Base-by-base conservation (phyloP, 2,329 filamentous ascomycete species). In the Chrysosporium queenslandicum region DNA sequence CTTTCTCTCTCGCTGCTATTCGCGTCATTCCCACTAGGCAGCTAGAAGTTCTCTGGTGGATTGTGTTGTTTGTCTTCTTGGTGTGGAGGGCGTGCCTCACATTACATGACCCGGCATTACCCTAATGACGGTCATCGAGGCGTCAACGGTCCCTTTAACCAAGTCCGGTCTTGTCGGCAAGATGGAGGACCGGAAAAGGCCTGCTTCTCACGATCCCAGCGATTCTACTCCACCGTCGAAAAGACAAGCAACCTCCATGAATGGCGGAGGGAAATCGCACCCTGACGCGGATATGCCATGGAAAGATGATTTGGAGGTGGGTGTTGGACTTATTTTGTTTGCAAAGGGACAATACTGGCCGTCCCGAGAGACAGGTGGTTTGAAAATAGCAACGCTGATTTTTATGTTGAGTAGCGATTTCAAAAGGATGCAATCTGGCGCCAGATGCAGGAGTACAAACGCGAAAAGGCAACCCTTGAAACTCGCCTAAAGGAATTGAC, bases 141-240 rank as follows among this genome's bases (percentile, higher is more conserved):
- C 81, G 62, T 77, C 78, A 69, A 79, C 82, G 72, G 77, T 83
- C 71, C 78, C 83, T 77, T 81, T 82, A 80, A 81, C 86, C 77
- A 85, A 87, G 75, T 71, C 78, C 70, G 83, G 83, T 79, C 78
- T 87, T 74, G 77, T 82, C 77, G 77, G 82, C 62, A 95, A 92
- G 81, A 98, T 97, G 91, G 92, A 98, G 80, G 92, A 97, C 77
- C 88, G 92, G 81, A 98, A 98, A 81, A 83, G 92, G 81, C 86
- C 89, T 67, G 87, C 89, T 67, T 79, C 85, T 62, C 79, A 81
- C 71, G 86, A 85, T 67, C 75, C 81, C 64, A 87, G 92, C 69
- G 88, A 96, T 61, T 76, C 87, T 65, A 86, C 86, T 59, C 91
- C 91, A 60, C 90, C 91, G 20, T 86, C 83, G 66, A 98, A 97